phyloP scores from a whole-genome alignment of 73 alveolate genomes.

The Stentor roeselii region DNA sequence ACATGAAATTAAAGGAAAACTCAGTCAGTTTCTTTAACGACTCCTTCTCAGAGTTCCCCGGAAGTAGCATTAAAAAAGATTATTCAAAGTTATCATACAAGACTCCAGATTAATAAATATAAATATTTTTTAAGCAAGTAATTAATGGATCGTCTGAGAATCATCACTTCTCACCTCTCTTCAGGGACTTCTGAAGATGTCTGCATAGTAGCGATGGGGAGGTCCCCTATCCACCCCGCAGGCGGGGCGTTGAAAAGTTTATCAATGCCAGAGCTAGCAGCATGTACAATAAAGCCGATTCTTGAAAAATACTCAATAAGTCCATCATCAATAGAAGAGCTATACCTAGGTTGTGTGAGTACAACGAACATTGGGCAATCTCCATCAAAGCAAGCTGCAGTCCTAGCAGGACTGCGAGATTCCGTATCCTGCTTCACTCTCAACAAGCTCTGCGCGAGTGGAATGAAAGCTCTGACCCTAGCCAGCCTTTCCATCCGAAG shows the following conservation, averaged over 20 bases:
- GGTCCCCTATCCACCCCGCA: conserved; percentile 15
- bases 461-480: conserved; percentile 77
- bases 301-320: background rate
- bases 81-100: no score
- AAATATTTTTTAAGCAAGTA: no score
- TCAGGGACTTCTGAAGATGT: conserved; percentile 13
- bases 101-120: no score
- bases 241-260: background rate
- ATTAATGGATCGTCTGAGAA: background rate
- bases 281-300: background rate
- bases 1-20: no score
- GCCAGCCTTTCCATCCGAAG: conserved; percentile 72
- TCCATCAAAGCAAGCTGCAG: conserved; percentile 24
- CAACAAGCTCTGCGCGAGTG: conserved; percentile 63
- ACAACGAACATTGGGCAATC: background rate
- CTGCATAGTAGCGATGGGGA: conserved; percentile 62
- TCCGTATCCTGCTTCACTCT: background rate
- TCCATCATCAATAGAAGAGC: conserved; percentile 12
- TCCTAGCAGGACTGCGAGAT: conserved; percentile 20
- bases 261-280: conserved; percentile 3
- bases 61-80: no score
- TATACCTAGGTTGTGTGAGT: conserved; percentile 14
- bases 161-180: background rate
- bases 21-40: no score
- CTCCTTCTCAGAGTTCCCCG: no score